phyloP scores from a whole-genome alignment of 2,329 filamentous ascomycete species.

The Apiospora sp. region DNA sequence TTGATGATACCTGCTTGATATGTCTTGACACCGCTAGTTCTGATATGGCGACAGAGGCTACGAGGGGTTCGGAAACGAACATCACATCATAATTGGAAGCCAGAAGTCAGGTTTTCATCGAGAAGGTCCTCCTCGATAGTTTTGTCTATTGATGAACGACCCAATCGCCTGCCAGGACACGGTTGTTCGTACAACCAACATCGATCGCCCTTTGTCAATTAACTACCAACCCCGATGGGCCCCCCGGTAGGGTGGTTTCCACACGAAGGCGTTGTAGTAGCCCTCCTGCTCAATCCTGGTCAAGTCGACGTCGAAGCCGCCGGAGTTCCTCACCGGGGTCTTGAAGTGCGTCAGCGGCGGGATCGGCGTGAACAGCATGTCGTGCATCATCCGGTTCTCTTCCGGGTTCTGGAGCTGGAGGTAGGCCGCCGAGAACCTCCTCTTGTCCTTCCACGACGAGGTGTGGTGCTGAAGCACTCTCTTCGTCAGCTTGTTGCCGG shows the following conservation, averaged over 20 bases:
- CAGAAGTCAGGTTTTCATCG: too few relatives aligned
- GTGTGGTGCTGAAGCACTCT: neutral
- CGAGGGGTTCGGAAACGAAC: too few relatives aligned
- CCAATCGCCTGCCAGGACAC: neutral
- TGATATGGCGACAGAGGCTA: too few relatives aligned
- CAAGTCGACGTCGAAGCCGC: neutral
- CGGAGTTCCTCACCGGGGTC: neutral
- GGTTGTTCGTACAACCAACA: neutral
- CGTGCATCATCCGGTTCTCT: conserved; percentile 2
- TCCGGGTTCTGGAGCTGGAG: neutral
- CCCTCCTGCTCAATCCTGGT: neutral
- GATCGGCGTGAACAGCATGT: neutral
- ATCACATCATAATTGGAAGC: too few relatives aligned
- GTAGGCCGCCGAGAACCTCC: neutral
- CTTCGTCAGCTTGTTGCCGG: neutral
- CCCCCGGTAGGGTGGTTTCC: neutral
- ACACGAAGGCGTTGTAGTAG: neutral
- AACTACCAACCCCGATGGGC: neutral
- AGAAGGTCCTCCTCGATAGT: neutral
- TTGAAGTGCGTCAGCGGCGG: neutral
- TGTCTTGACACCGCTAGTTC: too few relatives aligned
- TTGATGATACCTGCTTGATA: too few relatives aligned
- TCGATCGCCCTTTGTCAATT: neutral
- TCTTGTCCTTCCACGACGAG: neutral
- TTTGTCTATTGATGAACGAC: neutral